Evolutionary conservation across 2,329 filamentous ascomycete species (phyloP).

Genomic region (Fusarium begoniae): DNA sequence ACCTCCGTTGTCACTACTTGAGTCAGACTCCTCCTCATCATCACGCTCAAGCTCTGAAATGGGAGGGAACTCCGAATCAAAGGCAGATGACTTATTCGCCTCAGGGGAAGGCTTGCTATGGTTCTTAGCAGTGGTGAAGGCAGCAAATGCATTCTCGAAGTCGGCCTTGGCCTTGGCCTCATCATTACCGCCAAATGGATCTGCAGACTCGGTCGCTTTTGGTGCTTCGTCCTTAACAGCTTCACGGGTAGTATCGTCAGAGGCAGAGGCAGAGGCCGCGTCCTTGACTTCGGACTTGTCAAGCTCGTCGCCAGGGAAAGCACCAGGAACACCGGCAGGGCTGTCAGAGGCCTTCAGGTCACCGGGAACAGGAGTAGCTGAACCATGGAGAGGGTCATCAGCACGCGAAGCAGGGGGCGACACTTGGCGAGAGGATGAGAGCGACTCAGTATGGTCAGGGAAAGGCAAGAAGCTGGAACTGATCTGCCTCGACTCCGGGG

Average conservation of each 20-base stretch:
- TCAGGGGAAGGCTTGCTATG: constrained; percentile 55
- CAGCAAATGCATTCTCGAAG: constrained; percentile 86
- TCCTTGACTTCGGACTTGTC: constrained; percentile 44
- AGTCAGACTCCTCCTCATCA: constrained; percentile 79
- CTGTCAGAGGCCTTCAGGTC: constrained; percentile 33
- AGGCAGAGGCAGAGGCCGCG: constrained; percentile 47
- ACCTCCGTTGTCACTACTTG: constrained; percentile 79
- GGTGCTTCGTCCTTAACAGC: constrained; percentile 29
- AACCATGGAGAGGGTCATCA: constrained; percentile 60
- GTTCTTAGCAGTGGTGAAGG: constrained; percentile 67
- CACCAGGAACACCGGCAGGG: constrained; percentile 40
- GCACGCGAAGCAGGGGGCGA: constrained; percentile 70
- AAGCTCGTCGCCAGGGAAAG: constrained; percentile 51
- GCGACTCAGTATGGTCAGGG: constrained; percentile 70
- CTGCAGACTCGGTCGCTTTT: constrained; percentile 44
- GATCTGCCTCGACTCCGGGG: constrained; percentile 79
- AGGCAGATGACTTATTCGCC: constrained; percentile 59
- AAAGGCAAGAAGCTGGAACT: constrained; percentile 81
- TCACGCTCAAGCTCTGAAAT: constrained; percentile 83
- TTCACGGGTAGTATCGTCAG: constrained; percentile 39
- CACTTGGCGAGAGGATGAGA: constrained; percentile 80
- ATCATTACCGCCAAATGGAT: constrained; percentile 64
- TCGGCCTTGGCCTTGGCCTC: constrained; percentile 76
- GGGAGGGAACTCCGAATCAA: constrained; percentile 87
- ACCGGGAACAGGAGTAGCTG: constrained; percentile 40